These are phyloP conservation scores for Botrytis paeoniae DNA, from an alignment of 2,329 filamentous ascomycete genomes.

Conservation along the genomic window DNA sequence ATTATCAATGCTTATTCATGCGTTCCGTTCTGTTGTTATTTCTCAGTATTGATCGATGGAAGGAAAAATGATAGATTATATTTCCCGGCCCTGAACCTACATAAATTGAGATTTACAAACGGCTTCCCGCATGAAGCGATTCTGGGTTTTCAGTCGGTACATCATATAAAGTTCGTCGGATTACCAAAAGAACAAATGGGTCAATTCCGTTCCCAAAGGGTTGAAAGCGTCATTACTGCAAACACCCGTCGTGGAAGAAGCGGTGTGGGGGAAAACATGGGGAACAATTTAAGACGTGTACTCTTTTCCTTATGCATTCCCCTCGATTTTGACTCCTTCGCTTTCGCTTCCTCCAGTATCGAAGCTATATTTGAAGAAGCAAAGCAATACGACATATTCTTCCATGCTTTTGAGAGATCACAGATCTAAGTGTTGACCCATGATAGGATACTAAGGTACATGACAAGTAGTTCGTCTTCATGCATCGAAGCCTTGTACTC, in stretches of 20 bases:
- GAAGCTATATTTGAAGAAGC: neutral
- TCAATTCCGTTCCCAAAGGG: neutral
- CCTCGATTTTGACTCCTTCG: neutral
- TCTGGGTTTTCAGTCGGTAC: neutral
- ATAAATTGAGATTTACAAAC: slow-evolving; percentile 2
- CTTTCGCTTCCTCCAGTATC: slow-evolving; percentile 4
- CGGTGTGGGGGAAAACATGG: slow-evolving; percentile 11
- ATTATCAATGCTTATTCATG: neutral
- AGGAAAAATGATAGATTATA: slow-evolving; percentile 11
- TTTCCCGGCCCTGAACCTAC: neutral
- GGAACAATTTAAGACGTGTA: neutral
- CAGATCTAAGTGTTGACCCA: neutral
- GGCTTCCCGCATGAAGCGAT: slow-evolving; percentile 5
- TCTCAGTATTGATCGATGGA: slow-evolving; percentile 1
- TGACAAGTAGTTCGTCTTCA: neutral
- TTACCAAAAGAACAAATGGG: neutral
- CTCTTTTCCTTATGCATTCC: neutral
- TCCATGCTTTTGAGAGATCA: slow-evolving; percentile 1
- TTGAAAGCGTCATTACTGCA: slow-evolving; percentile 7
- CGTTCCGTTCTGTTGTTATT: neutral
- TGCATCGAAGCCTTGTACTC: neutral
- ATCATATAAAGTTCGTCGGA: slow-evolving; percentile 16
- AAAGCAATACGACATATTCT: neutral
- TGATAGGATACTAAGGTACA: neutral
- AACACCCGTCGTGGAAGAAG: slow-evolving; percentile 7